A percentile compares a stretch with the other conserved stretches of the same genome.
These are phyloP conservation scores for Astraeus odoratus DNA, from an alignment of 768 basidiomycete genomes.

Conservation along the genomic window DNA sequence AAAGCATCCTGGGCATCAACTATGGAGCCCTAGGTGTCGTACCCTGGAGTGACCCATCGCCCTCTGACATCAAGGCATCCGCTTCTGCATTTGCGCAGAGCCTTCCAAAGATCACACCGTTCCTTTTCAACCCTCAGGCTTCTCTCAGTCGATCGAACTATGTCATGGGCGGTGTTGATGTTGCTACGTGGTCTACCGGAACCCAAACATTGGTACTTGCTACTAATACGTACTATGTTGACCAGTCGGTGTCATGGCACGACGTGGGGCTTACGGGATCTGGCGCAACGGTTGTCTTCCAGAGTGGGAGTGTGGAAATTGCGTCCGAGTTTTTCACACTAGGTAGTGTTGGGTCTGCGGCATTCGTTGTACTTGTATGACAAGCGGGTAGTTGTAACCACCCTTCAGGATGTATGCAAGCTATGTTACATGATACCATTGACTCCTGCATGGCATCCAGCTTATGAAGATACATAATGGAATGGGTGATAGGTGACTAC, in stretches of 20 bases:
- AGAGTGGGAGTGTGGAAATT: conserved; percentile 4
- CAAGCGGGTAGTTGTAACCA: too few relatives aligned
- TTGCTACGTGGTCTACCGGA: conserved; percentile 44
- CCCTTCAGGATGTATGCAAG: too few relatives aligned
- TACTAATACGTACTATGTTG: conserved; percentile 42
- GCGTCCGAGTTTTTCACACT: conserved; percentile 1
- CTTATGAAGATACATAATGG: too few relatives aligned
- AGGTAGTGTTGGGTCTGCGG: conserved; percentile 20
- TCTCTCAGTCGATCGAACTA: conserved; percentile 31
- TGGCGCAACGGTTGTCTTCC: not conserved
- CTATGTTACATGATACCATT: too few relatives aligned
- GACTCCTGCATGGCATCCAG: too few relatives aligned
- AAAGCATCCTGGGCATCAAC: conserved; percentile 61
- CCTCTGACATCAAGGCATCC: conserved; percentile 44
- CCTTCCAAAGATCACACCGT: conserved; percentile 38
- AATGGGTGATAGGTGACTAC: too few relatives aligned
- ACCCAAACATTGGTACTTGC: conserved; percentile 40
- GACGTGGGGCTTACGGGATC: conserved; percentile 19
- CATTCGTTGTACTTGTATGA: conserved; percentile 10
- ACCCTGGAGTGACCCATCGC: conserved; percentile 47
- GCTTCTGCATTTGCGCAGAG: conserved; percentile 43
- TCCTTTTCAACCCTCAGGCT: conserved; percentile 38
- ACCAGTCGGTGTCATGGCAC: conserved; percentile 25
- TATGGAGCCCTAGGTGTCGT: conserved; percentile 57
- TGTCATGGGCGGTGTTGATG: conserved; percentile 36